Evolutionary conservation across 2,329 filamentous ascomycete species (phyloP).

Genomic region (Colletotrichum sp.): DNA sequence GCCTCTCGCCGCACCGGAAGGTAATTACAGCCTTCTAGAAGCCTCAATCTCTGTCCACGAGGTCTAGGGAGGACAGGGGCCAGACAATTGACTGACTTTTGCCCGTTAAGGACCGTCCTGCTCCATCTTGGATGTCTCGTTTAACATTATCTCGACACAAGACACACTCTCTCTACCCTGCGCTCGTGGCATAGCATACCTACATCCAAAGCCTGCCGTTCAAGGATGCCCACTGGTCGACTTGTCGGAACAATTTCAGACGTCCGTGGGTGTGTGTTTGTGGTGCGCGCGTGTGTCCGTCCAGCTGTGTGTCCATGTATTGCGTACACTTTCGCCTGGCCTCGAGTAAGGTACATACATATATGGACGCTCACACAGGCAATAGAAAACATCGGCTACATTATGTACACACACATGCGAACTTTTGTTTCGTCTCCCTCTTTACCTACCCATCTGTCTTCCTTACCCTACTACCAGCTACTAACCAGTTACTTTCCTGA

Average conservation of each 20-base stretch:
- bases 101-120: neutral
- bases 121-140: neutral
- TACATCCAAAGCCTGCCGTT: neutral
- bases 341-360: slow-evolving; percentile 2
- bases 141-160: neutral
- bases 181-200: neutral
- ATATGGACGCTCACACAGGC: neutral
- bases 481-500: neutral
- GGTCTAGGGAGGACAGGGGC: neutral
- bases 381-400: neutral
- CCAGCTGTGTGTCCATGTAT: neutral
- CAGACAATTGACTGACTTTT: neutral
- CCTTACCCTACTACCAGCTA: neutral
- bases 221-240: neutral
- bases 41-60: neutral
- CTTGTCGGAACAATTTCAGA: neutral
- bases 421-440: neutral
- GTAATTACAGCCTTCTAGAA: slow-evolving; percentile 16
- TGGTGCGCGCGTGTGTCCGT: neutral
- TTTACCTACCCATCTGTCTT: neutral
- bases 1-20: neutral
- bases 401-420: neutral
- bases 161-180: neutral
- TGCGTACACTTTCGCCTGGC: neutral
- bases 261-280: neutral